Conservation (phyloP, 1,284 basidiomycete species). For the Taiwanofungus camphoratus region DNA sequence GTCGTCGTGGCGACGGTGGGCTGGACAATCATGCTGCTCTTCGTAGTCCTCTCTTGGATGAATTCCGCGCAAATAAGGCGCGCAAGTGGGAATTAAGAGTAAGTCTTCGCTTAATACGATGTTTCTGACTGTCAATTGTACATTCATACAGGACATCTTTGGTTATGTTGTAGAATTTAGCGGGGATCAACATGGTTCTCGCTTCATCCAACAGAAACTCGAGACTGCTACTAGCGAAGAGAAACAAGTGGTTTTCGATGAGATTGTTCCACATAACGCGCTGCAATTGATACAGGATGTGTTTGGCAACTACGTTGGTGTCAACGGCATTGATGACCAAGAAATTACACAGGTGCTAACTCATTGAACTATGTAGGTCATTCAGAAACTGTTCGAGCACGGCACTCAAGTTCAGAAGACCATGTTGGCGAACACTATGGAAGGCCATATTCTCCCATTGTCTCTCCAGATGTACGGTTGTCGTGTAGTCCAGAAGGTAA, state of each 20-base stretch:
- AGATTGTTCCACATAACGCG: slow-evolving; percentile 77
- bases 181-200: slow-evolving; percentile 89
- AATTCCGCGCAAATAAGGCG: slow-evolving; percentile 78
- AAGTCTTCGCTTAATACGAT: slow-evolving; percentile 15
- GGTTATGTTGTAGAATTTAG: slow-evolving; percentile 91
- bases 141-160: slow-evolving; percentile 73
- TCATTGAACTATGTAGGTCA: slow-evolving; percentile 74
- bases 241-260: slow-evolving; percentile 81
- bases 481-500: slow-evolving; percentile 85
- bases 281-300: slow-evolving; percentile 88
- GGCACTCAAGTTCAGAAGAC: slow-evolving; percentile 77
- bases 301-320: slow-evolving; percentile 90
- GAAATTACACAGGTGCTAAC: too few relatives aligned
- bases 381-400: slow-evolving; percentile 94
- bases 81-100: slow-evolving; percentile 81
- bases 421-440: slow-evolving; percentile 70
- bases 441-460: slow-evolving; percentile 73
- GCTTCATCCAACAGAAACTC: slow-evolving; percentile 86
- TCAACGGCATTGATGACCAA: too few relatives aligned
- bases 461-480: slow-evolving; percentile 97
- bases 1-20: slow-evolving; percentile 34
- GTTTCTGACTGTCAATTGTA: slow-evolving; percentile 10
- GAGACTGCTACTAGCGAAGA: slow-evolving; percentile 75
- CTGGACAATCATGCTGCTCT: slow-evolving; percentile 27
- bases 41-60: slow-evolving; percentile 73